These are phyloP conservation scores for Alternaria brassicicola DNA, from an alignment of 2,329 filamentous ascomycete species.

Conservation along the genomic window DNA sequence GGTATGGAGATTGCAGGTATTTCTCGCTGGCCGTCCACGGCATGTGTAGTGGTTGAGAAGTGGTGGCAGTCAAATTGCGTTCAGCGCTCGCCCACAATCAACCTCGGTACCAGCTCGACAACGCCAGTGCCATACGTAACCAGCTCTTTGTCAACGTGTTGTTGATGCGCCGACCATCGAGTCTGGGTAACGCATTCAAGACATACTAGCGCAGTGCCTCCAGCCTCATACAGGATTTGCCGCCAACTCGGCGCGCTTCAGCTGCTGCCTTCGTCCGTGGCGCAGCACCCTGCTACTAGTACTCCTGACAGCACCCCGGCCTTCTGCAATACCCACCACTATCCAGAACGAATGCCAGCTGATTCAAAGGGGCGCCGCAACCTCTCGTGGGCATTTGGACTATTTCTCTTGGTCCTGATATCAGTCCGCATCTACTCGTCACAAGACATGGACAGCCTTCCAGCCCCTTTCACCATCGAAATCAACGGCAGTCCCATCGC, in stretches of 20 bases:
- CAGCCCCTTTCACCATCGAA: constrained; percentile 27
- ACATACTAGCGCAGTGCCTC: background rate
- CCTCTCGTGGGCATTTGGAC: constrained; percentile 10
- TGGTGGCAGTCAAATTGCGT: background rate
- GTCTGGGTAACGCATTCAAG: background rate
- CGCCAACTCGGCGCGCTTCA: background rate
- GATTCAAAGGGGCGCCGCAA: constrained; percentile 7
- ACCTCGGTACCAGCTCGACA: background rate
- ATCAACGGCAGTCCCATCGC: constrained; percentile 27
- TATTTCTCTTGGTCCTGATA: constrained; percentile 5
- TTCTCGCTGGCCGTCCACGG: background rate
- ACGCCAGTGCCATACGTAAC: constrained; percentile 3
- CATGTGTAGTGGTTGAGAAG: background rate
- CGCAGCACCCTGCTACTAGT: constrained; percentile 1
- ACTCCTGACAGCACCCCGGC: background rate
- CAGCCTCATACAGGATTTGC: background rate
- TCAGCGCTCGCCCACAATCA: background rate
- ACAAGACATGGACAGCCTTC: constrained; percentile 24
- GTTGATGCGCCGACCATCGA: background rate
- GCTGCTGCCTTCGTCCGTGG: background rate
- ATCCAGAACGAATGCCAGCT: constrained; percentile 4
- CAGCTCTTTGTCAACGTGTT: background rate
- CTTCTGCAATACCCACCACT: constrained; percentile 2
- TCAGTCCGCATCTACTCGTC: constrained; percentile 7
- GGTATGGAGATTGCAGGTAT: background rate